Conservation (phyloP, 371 early-diverging fungal species). For the Chytridiales sp. region DNA sequence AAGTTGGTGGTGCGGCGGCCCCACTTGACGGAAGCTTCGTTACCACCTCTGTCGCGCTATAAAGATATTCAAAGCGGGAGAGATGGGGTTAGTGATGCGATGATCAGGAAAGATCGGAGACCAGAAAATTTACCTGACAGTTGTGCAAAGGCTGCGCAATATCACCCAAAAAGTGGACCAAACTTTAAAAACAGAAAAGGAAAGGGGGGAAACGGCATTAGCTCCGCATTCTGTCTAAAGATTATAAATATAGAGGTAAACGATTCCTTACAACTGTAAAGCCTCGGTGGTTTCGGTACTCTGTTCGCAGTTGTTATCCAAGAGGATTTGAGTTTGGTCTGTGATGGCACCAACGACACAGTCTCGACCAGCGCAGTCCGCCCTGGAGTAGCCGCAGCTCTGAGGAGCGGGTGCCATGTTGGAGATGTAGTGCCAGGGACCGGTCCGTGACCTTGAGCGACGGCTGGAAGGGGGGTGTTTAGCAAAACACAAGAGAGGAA, state of each 20-base stretch:
- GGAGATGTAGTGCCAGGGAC: slow-evolving; percentile 23
- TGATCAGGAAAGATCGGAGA: no score
- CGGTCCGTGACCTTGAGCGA: neutral
- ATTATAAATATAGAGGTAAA: no score
- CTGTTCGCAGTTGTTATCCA: slow-evolving; percentile 7
- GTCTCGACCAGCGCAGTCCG: slow-evolving; percentile 11
- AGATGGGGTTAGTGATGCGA: no score
- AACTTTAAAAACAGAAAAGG: slow-evolving; percentile 24
- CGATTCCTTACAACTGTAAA: neutral
- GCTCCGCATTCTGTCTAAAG: no score
- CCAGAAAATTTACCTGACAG: no score
- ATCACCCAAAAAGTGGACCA: slow-evolving; percentile 60
- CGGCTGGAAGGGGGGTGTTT: neutral
- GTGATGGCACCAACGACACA: slow-evolving; percentile 28
- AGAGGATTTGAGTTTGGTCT: slow-evolving; percentile 19
- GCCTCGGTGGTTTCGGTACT: slow-evolving; percentile 16
- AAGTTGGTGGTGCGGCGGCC: slow-evolving; percentile 18
- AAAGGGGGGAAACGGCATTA: neutral
- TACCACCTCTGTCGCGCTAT: no score
- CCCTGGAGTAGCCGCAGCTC: slow-evolving; percentile 18
- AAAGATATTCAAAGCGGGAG: no score
- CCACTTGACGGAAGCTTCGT: slow-evolving; percentile 3
- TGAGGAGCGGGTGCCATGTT: slow-evolving; percentile 8
- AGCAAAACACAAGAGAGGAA: neutral
- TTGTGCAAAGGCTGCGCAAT: slow-evolving; percentile 61